phyloP scores from a whole-genome alignment of 495 filamentous ascomycete species.

The Penicillium turbatum region DNA sequence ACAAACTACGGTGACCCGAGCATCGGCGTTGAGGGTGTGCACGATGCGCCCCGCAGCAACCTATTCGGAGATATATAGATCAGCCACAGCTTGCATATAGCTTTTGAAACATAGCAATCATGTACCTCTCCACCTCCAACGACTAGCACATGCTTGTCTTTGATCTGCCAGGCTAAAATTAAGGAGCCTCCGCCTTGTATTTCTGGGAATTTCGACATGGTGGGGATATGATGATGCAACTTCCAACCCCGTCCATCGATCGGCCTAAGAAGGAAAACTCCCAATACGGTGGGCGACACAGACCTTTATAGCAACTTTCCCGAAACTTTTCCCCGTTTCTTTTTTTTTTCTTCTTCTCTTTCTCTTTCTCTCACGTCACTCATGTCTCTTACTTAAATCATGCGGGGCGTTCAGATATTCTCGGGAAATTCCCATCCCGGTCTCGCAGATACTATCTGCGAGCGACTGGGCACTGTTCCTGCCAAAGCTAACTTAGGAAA shows the following conservation, averaged over 20 bases:
- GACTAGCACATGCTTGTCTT: constrained; percentile 75
- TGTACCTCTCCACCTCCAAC: constrained; percentile 89
- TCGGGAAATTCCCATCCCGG: constrained; percentile 64
- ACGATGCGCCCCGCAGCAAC: constrained; percentile 94
- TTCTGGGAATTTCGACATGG: constrained; percentile 67
- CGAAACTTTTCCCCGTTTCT: constrained; percentile 16
- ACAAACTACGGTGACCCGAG: constrained; percentile 77
- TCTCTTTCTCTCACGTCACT: constrained; percentile 16
- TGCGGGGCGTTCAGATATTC: constrained; percentile 70
- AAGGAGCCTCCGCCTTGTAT: constrained; percentile 87
- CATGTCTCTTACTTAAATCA: constrained; percentile 25
- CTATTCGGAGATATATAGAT: constrained; percentile 40
- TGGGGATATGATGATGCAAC: constrained; percentile 12
- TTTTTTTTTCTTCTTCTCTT: constrained; percentile 15
- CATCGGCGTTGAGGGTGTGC: constrained; percentile 90
- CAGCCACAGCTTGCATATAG: constrained; percentile 4
- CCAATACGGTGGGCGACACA: constrained; percentile 16
- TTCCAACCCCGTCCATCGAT: neutral
- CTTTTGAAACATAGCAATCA: neutral
- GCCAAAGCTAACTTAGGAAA: constrained; percentile 64
- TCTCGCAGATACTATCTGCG: constrained; percentile 68
- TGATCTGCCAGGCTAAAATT: constrained; percentile 91
- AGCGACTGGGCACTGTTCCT: constrained; percentile 60
- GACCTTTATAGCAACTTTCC: constrained; percentile 15
- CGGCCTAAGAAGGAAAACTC: neutral